phyloP scores from a whole-genome alignment of 2,329 filamentous ascomycete genomes.

The Dactylellina cionopaga region DNA sequence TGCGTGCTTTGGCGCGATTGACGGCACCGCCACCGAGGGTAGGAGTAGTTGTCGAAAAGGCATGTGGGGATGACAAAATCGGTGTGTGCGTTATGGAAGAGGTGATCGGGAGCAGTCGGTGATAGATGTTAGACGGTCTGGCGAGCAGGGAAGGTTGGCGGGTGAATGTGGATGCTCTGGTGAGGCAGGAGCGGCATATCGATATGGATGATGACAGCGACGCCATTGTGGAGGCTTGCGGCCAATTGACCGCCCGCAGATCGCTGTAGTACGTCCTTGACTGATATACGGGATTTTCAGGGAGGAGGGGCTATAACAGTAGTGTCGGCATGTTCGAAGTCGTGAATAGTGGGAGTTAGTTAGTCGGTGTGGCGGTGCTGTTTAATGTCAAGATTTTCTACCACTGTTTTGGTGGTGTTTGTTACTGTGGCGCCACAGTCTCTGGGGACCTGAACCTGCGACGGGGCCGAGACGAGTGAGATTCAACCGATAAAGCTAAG shows the following conservation, averaged over 20 bases:
- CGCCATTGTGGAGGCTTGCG: constrained; percentile 59
- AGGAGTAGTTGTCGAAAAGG: constrained; percentile 32
- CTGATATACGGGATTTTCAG: background rate
- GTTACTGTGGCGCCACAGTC: background rate
- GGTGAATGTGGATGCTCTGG: constrained; percentile 23
- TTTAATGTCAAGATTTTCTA: constrained; percentile 33
- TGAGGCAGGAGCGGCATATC: constrained; percentile 57
- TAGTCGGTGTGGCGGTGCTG: constrained; percentile 31
- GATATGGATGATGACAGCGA: constrained; percentile 59
- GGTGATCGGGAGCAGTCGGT: constrained; percentile 9
- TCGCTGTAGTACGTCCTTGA: background rate
- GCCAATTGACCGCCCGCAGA: constrained; percentile 40
- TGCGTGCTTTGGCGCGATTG: constrained; percentile 27
- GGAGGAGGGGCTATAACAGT: constrained; percentile 14
- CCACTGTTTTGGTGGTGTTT: background rate
- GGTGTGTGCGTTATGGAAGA: constrained; percentile 5
- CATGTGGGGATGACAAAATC: constrained; percentile 7
- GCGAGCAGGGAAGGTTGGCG: constrained; percentile 4
- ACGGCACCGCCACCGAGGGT: constrained; percentile 3
- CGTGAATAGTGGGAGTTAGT: background rate
- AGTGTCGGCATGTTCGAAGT: constrained; percentile 23
- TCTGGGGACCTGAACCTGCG: background rate
- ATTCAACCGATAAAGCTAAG: too few relatives aligned
- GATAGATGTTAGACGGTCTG: constrained; percentile 6
- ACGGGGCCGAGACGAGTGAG: background rate